Evolutionary conservation across 805 yeast genomes (phyloP).

Genomic region (Metschnikowia koreensis): DNA sequence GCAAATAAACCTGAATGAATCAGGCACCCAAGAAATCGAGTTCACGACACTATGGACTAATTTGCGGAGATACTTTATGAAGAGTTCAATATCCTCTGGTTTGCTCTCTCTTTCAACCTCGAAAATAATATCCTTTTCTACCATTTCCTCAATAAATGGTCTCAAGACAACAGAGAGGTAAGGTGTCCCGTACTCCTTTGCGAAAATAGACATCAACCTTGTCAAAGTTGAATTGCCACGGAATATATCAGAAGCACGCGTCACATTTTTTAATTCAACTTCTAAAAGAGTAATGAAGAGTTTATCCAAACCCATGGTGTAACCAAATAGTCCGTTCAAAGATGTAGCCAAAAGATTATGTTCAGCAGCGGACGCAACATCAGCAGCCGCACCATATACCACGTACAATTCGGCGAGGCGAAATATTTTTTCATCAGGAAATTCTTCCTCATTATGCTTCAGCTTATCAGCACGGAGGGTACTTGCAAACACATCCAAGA

Average conservation of each 20-base stretch:
- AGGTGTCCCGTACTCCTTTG: slow-evolving; percentile 61
- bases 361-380: slow-evolving; percentile 63
- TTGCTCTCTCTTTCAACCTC: slow-evolving; percentile 59
- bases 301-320: slow-evolving; percentile 34
- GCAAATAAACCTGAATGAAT: slow-evolving; percentile 70
- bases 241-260: slow-evolving; percentile 67
- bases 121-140: slow-evolving; percentile 48
- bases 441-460: slow-evolving; percentile 24
- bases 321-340: slow-evolving; percentile 51
- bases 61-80: slow-evolving; percentile 53
- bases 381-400: slow-evolving; percentile 52
- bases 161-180: slow-evolving; percentile 54
- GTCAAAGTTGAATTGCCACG: slow-evolving; percentile 84
- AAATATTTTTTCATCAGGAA: slow-evolving; percentile 25
- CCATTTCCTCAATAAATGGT: slow-evolving; percentile 56
- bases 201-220: slow-evolving; percentile 66
- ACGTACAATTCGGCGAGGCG: slow-evolving; percentile 37
- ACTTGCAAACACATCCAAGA: slow-evolving; percentile 73
- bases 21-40: slow-evolving; percentile 61
- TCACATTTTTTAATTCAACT: slow-evolving; percentile 60
- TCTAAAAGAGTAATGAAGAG: slow-evolving; percentile 55
- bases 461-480: slow-evolving; percentile 45
- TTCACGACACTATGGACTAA: slow-evolving; percentile 58
- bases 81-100: slow-evolving; percentile 39
- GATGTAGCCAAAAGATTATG: slow-evolving; percentile 71